phyloP scores from a whole-genome alignment of 108 stramenopile genomes.

The Pelagomonas calceolata region DNA sequence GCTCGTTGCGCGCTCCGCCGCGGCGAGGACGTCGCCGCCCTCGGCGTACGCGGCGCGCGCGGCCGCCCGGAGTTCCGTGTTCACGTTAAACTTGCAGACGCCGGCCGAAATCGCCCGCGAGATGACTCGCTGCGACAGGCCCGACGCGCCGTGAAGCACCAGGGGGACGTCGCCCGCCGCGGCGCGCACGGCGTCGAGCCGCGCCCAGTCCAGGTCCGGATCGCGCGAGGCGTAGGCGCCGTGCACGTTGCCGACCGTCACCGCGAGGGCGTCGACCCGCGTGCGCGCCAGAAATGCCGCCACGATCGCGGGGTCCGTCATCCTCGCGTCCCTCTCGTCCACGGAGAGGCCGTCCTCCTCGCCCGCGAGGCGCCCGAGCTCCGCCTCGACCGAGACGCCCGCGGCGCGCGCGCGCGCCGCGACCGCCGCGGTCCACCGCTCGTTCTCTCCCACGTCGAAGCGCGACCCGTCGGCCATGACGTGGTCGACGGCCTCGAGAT shows the following conservation, averaged over 20 bases:
- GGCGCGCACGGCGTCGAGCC: constrained; percentile 16
- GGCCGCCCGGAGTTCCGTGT: constrained; percentile 31
- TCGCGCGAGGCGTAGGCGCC: constrained; percentile 16
- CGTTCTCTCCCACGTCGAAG: constrained; percentile 17
- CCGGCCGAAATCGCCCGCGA: constrained; percentile 6
- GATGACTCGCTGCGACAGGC: constrained; percentile 17
- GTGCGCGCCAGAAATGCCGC: constrained; percentile 17
- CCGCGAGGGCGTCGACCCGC: constrained; percentile 27
- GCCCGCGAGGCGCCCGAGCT: constrained; percentile 34
- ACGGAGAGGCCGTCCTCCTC: constrained; percentile 35
- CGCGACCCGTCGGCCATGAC: constrained; percentile 27
- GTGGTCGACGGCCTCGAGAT: not conserved
- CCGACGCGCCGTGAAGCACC: constrained; percentile 33
- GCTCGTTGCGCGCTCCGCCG: not conserved
- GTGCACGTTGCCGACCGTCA: constrained; percentile 37
- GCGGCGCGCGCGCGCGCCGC: constrained; percentile 6
- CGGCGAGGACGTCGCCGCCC: not conserved
- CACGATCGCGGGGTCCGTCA: constrained; percentile 30
- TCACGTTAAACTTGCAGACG: constrained; percentile 33
- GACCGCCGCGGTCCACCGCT: constrained; percentile 21
- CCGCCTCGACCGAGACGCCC: constrained; percentile 29
- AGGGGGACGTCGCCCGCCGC: constrained; percentile 8
- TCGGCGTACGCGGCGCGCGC: not conserved
- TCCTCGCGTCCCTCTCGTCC: constrained; percentile 23
- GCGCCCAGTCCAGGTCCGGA: constrained; percentile 23